These are phyloP conservation scores for Kentomonas sorsogonicus DNA, from an alignment of 208 protist species.

Conservation along the genomic window DNA sequence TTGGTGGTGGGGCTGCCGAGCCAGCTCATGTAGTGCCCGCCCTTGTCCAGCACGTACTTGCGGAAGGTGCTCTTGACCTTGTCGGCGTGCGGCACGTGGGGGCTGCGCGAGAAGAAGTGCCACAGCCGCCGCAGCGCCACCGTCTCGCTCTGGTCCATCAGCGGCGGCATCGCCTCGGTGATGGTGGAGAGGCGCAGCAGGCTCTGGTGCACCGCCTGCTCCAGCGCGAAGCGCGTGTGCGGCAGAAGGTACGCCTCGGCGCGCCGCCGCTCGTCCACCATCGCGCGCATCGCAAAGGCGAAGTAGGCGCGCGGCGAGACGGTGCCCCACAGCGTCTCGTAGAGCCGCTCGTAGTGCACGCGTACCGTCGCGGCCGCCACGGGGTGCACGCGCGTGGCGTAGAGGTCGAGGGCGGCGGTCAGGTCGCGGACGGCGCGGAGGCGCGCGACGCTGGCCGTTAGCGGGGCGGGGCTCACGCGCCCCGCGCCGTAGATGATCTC, in stretches of 20 bases:
- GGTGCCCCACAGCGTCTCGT: no score
- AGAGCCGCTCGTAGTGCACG: constrained; percentile 34
- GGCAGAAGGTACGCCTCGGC: constrained; percentile 31
- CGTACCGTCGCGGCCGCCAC: constrained; percentile 23
- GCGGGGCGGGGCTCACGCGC: constrained; percentile 14
- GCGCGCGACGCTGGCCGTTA: constrained; percentile 1
- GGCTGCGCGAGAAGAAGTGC: constrained; percentile 30
- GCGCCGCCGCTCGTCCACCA: constrained; percentile 30
- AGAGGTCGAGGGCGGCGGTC: constrained; percentile 36
- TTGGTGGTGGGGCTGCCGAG: no score
- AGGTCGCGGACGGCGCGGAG: constrained; percentile 44
- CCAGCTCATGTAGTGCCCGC: constrained; percentile 14
- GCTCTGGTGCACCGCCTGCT: constrained; percentile 30
- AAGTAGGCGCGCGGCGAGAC: constrained; percentile 29
- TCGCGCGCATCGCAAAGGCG: constrained; percentile 20
- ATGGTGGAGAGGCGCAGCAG: constrained; percentile 30
- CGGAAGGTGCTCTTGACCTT: constrained; percentile 18
- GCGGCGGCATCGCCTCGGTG: constrained; percentile 22
- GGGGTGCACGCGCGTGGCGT: constrained; percentile 43
- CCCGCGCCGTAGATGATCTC: constrained; percentile 4
- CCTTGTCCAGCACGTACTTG: constrained; percentile 58
- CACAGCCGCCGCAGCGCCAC: constrained; percentile 42
- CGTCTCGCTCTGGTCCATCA: constrained; percentile 22
- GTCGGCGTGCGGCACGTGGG: constrained; percentile 16
- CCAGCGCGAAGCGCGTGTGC: constrained; percentile 33